phyloP scores from a whole-genome alignment of 208 protist genomes.

The Leishmania martiniquensis region DNA sequence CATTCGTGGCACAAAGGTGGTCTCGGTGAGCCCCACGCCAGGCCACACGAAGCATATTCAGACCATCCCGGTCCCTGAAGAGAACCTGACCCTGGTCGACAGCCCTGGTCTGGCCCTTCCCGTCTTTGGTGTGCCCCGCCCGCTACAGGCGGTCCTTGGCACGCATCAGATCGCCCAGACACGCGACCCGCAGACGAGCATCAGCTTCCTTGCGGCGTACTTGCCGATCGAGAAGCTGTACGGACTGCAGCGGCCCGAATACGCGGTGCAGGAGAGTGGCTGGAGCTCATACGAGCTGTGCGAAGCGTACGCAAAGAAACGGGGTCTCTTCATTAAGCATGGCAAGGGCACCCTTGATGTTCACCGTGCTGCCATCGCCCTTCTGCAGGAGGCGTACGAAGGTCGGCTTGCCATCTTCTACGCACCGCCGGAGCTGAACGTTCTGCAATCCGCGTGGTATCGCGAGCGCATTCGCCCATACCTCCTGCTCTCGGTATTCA shows the following conservation, averaged over 20 bases:
- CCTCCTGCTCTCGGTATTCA: constrained; percentile 43
- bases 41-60: constrained; percentile 98
- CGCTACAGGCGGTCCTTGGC: constrained; percentile 94
- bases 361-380: constrained; percentile 89
- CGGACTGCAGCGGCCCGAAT: constrained; percentile 74
- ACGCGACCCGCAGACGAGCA: constrained; percentile 93
- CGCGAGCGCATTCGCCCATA: constrained; percentile 39
- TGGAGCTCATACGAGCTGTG: constrained; percentile 93
- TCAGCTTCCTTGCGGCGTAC: constrained; percentile 92
- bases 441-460: constrained; percentile 57
- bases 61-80: constrained; percentile 92
- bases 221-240: constrained; percentile 92
- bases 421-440: constrained; percentile 64
- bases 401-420: constrained; percentile 90
- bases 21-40: constrained; percentile 92
- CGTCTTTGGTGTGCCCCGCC: constrained; percentile 67
- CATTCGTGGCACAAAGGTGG: constrained; percentile 95
- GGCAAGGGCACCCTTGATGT: constrained; percentile 87
- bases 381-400: constrained; percentile 91
- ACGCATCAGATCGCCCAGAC: constrained; percentile 97
- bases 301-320: constrained; percentile 93
- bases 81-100: constrained; percentile 93
- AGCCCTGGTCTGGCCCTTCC: constrained; percentile 96
- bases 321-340: constrained; percentile 85
- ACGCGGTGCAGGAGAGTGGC: constrained; percentile 38